Percentiles rank a stretch among this genome's conserved stretches.
Evolutionary conservation across 2,329 filamentous ascomycete species (phyloP).

Genomic region (Aspergillus flavus): DNA sequence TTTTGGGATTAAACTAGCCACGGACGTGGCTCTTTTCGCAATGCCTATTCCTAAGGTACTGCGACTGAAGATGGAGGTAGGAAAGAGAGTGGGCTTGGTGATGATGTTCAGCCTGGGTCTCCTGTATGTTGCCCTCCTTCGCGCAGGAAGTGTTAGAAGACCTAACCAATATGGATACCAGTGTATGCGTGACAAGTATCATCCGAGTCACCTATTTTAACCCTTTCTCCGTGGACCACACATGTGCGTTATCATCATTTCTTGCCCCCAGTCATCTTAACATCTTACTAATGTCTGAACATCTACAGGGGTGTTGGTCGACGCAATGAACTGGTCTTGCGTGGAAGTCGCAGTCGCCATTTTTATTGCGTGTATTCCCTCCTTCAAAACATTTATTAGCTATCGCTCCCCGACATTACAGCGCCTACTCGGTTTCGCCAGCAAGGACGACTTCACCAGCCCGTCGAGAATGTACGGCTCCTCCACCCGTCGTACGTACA

Average conservation of each 20-base stretch:
- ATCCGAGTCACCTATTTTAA: constrained; percentile 24
- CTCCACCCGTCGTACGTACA: constrained; percentile 14
- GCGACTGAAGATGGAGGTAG: constrained; percentile 17
- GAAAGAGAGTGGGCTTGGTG: constrained; percentile 20
- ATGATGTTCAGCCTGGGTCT: constrained; percentile 25
- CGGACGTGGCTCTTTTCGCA: constrained; percentile 20
- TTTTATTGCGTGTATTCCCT: constrained; percentile 27
- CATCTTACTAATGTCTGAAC: neutral
- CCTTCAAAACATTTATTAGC: constrained; percentile 23
- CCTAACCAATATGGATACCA: neutral
- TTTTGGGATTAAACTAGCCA: constrained; percentile 22
- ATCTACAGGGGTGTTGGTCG: constrained; percentile 20
- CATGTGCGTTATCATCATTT: constrained; percentile 16
- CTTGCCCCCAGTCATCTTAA: neutral
- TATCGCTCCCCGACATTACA: constrained; percentile 17
- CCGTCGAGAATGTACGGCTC: constrained; percentile 20
- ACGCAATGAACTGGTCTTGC: constrained; percentile 26
- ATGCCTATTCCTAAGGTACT: constrained; percentile 23
- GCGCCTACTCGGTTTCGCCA: constrained; percentile 17
- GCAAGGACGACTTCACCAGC: neutral
- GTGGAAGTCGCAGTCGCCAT: constrained; percentile 23
- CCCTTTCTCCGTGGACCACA: constrained; percentile 20
- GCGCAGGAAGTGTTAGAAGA: neutral
- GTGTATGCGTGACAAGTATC: constrained; percentile 23
- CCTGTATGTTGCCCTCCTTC: constrained; percentile 12